Base-by-base conservation (phyloP, 2,329 filamentous ascomycete species). In the Orbilia blumenaviensis region DNA sequence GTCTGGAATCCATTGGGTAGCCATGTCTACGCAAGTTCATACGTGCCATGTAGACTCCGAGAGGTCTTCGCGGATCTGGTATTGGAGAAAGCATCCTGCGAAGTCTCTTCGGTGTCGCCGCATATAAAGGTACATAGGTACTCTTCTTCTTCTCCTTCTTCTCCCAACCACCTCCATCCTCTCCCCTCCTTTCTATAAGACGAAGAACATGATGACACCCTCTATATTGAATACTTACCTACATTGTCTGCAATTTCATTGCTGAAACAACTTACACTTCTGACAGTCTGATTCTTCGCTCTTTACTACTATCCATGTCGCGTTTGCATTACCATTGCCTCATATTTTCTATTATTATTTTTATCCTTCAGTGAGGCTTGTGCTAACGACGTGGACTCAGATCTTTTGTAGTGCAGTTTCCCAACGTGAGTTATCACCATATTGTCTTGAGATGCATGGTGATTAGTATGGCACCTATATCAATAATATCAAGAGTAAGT, bases 201-300 rank as follows among this genome's bases (percentile, higher is more conserved):
- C 16, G 42, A 63, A 75, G 71, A 75, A 75, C 48, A 75, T 75
- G 71, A 75, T 75, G 71, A 75, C 63, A 75, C 36, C 56, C 36
- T 58, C 4, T 32, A 75, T 50, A 75, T 75, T 75, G 71, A 75
- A 75, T 75, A 75, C 71, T 75, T 75, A 75, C 71, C 71, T 75
- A 75, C 71, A 75, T 75, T 75, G 71, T 75, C 71, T 75, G 71
- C 38, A 75, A 75, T 58, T 58, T 60, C 63, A 75, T 75, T 75
- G 71, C 63, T 75, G 71, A 75, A 23, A 75, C 54, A 75, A 54
- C 27, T 23, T 36, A 75, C 71, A 72, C 69, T 75, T 75, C 71
- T 75, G 71, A 75, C 71, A 75, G 71, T 75, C 71, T 75, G 71
- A 75, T 75, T 75, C 71, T 75, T 68, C 29, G 12, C 32, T 41